Percentiles rank a stretch among this genome's conserved stretches.
Conservation (phyloP, 257 asterid genomes). For the Lithospermum erythrorhizon region DNA sequence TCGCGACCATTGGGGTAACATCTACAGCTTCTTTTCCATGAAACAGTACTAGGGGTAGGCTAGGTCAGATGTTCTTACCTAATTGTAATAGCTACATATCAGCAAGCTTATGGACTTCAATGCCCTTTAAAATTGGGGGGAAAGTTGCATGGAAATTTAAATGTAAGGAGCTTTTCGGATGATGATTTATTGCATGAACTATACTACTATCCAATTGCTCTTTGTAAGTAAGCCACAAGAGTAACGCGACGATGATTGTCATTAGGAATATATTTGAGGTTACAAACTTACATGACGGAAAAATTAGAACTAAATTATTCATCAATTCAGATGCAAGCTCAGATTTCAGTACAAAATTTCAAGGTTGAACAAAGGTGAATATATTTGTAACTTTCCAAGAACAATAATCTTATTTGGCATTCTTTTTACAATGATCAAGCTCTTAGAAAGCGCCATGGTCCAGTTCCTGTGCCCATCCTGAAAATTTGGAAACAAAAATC, state of each 20-base stretch:
- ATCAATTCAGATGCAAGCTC: too few species aligned
- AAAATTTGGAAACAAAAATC: not conserved
- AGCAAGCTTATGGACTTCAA: not conserved
- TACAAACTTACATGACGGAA: too few species aligned
- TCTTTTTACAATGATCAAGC: constrained; percentile 7
- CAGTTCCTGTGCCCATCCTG: constrained; percentile 91
- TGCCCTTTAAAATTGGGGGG: not conserved
- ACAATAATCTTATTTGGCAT: constrained; percentile 5
- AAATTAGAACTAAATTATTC: too few species aligned
- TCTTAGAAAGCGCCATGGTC: constrained; percentile 78
- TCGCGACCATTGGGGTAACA: constrained; percentile 41
- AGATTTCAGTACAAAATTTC: too few species aligned
- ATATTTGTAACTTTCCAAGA: constrained; percentile 1
- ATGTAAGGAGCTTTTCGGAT: constrained; percentile 1
- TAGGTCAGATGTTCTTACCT: not conserved
- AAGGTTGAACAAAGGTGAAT: too few species aligned
- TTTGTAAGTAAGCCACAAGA: too few species aligned
- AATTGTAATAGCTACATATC: too few species aligned
- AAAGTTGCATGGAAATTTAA: constrained; percentile 3
- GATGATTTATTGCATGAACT: not conserved
- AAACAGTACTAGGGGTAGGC: not conserved
- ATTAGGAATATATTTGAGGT: too few species aligned
- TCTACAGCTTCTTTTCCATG: not conserved
- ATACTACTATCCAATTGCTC: too few species aligned
- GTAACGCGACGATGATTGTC: too few species aligned